Percentiles rank a stretch among this genome's conserved stretches.
These are phyloP conservation scores for Nepenthes alata DNA, from an alignment of 179 eudicot species.

Conservation along the genomic window DNA sequence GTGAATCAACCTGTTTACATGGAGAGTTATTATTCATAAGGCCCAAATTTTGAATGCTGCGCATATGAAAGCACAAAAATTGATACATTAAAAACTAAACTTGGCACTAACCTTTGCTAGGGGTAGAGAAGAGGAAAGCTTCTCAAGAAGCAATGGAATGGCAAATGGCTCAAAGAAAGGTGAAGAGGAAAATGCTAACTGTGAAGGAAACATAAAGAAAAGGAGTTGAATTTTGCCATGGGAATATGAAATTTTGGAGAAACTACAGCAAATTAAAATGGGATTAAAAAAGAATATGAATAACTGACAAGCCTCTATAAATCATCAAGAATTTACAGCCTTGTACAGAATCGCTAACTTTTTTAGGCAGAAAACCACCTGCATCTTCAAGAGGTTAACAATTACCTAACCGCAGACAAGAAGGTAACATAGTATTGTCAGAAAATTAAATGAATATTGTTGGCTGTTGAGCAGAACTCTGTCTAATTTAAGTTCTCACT, in stretches of 20 bases:
- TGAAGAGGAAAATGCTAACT: constrained; percentile 80
- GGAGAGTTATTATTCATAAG: neutral
- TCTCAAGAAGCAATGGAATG: constrained; percentile 78
- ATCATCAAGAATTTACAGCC: too few relatives aligned
- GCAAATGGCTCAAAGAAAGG: constrained; percentile 77
- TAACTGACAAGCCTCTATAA: neutral
- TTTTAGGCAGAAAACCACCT: too few relatives aligned
- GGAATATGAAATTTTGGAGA: neutral
- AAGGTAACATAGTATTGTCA: too few relatives aligned
- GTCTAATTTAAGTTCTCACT: too few relatives aligned
- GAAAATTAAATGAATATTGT: too few relatives aligned
- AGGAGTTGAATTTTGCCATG: neutral
- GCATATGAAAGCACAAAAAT: neutral
- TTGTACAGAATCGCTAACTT: too few relatives aligned
- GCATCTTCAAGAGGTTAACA: too few relatives aligned
- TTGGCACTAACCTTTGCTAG: constrained; percentile 61
- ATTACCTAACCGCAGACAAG: too few relatives aligned
- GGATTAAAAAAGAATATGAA: neutral
- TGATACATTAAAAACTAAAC: neutral
- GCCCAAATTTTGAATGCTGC: constrained; percentile 1
- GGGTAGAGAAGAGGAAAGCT: constrained; percentile 72
- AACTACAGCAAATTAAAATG: neutral
- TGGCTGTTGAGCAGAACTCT: too few relatives aligned
- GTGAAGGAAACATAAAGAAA: constrained; percentile 9
- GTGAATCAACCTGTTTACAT: constrained; percentile 61